Evolutionary conservation across 345 rosid genomes (phyloP).

Genomic region (Erysimum cheiranthoides): DNA sequence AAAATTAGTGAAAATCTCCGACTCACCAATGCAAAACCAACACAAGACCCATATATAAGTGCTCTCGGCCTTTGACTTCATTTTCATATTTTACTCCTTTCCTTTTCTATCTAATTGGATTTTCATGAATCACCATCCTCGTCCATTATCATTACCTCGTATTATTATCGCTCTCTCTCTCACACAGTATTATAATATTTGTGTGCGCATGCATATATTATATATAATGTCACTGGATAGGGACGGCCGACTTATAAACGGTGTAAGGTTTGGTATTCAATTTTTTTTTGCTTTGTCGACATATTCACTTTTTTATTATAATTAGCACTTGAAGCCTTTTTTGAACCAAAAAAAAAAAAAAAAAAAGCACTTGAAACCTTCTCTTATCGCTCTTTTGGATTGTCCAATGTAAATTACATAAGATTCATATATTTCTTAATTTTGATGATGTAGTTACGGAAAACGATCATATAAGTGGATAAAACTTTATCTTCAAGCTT

Average conservation of each 20-base stretch:
- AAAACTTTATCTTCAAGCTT: constrained; percentile 8
- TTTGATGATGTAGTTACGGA: constrained; percentile 24
- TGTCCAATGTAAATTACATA: constrained; percentile 15
- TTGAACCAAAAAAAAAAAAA: too few species aligned
- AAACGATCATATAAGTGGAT: constrained; percentile 21
- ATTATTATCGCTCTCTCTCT: constrained; percentile 14
- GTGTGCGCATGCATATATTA: constrained; percentile 33
- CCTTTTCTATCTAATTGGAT: constrained; percentile 41
- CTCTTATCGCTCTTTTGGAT: constrained; percentile 20
- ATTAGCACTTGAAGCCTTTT: constrained; percentile 26
- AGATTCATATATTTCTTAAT: constrained; percentile 28
- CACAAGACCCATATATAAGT: constrained; percentile 30
- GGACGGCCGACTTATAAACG: constrained; percentile 33
- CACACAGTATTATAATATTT: neutral
- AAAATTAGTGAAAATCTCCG: neutral
- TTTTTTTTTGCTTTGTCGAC: constrained; percentile 28
- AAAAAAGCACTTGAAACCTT: constrained; percentile 30
- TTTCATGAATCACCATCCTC: constrained; percentile 39
- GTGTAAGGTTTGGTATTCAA: constrained; percentile 19
- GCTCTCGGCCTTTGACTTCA: constrained; percentile 41
- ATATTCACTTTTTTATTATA: neutral
- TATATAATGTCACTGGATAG: constrained; percentile 29
- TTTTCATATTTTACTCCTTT: constrained; percentile 36
- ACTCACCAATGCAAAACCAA: constrained; percentile 36
- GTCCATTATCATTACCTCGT: constrained; percentile 47